These are phyloP conservation scores for Viola pubescens DNA, from an alignment of 441 rosid genomes.

Conservation along the genomic window DNA sequence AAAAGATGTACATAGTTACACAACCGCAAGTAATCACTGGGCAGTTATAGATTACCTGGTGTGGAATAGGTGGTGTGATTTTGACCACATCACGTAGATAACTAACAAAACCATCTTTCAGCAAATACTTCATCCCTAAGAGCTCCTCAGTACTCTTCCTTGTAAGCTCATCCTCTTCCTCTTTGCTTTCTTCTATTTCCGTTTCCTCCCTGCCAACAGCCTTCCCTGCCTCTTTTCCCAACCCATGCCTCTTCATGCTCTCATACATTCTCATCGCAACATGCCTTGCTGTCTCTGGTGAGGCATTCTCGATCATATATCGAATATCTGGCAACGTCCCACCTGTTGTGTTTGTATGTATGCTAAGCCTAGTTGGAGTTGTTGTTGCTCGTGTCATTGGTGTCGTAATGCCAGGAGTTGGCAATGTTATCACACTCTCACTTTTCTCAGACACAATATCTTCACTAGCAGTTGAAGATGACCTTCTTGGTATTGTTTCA, in stretches of 20 bases:
- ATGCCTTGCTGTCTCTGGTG: constrained; percentile 22
- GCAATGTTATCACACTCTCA: constrained; percentile 6
- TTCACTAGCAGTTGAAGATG: not conserved
- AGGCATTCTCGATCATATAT: constrained; percentile 14
- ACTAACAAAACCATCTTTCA: constrained; percentile 27
- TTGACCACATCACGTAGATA: constrained; percentile 24
- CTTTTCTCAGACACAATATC: not conserved
- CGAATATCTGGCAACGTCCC: constrained; percentile 15
- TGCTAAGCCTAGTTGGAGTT: not conserved
- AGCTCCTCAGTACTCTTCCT: constrained; percentile 21
- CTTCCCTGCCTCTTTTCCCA: constrained; percentile 19
- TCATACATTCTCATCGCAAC: constrained; percentile 24
- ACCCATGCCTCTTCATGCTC: constrained; percentile 27
- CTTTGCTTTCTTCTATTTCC: constrained; percentile 3
- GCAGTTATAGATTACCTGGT: constrained; percentile 17
- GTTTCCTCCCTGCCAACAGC: constrained; percentile 8
- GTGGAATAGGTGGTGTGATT: constrained; percentile 28
- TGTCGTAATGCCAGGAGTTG: constrained; percentile 5
- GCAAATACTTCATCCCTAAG: constrained; percentile 27
- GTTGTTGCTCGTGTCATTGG: not conserved
- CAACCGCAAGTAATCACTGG: not conserved
- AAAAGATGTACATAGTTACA: not conserved
- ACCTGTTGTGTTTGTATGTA: not conserved
- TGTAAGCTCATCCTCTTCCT: not conserved
- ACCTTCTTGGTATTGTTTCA: constrained; percentile 4